Conservation (phyloP, 2,329 filamentous ascomycete genomes). For the Fusarium domesticum region DNA sequence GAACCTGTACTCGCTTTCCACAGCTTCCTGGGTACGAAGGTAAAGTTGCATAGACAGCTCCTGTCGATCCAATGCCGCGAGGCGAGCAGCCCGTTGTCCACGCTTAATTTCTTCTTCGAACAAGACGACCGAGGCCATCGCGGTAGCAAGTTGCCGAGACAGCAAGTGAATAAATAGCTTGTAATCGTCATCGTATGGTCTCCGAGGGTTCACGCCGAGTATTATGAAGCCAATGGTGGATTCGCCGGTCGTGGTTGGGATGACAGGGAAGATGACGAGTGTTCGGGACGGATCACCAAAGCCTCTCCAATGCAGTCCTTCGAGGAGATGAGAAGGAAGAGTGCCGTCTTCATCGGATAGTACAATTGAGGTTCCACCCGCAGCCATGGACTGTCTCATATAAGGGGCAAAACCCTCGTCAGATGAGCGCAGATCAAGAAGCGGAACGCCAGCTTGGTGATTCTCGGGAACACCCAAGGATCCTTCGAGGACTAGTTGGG, state of each 20-base stretch:
- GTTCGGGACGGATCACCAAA: constrained; percentile 68
- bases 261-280: constrained; percentile 74
- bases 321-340: constrained; percentile 61
- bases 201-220: constrained; percentile 72
- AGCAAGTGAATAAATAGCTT: constrained; percentile 72
- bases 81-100: constrained; percentile 67
- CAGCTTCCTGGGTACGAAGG: constrained; percentile 58
- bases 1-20: constrained; percentile 72
- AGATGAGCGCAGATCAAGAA: constrained; percentile 67
- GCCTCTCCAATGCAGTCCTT: constrained; percentile 66
- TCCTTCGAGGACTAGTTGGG: constrained; percentile 68
- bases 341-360: constrained; percentile 65
- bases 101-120: constrained; percentile 81
- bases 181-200: constrained; percentile 79
- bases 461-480: constrained; percentile 64
- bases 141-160: constrained; percentile 73
- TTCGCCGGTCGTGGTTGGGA: constrained; percentile 69
- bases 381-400: constrained; percentile 70
- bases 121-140: constrained; percentile 74
- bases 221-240: constrained; percentile 74
- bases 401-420: constrained; percentile 72
- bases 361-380: constrained; percentile 62
- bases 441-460: constrained; percentile 58
- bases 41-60: constrained; percentile 74
- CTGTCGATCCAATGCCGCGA: constrained; percentile 73